Evolutionary conservation across 306 rosid genomes (phyloP).

Genomic region (Ormosia semicastrata): DNA sequence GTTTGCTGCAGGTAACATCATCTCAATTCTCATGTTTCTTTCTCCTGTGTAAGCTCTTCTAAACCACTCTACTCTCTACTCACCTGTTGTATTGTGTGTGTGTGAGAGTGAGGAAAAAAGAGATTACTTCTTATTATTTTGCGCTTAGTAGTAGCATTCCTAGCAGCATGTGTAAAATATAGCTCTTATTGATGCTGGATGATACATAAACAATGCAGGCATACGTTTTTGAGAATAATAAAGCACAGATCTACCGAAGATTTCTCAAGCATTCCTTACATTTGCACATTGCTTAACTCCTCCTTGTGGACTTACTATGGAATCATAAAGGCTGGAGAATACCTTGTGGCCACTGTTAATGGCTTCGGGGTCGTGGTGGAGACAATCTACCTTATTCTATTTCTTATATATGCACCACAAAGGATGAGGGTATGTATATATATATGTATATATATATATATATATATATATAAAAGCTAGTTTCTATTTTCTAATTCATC

Average conservation of each 20-base stretch:
- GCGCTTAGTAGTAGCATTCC: not conserved
- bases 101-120: not conserved
- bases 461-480: not conserved
- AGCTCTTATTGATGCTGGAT: not conserved
- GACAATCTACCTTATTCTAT: constrained; percentile 46
- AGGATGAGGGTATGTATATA: constrained; percentile 35
- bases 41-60: constrained; percentile 59
- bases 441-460: not conserved
- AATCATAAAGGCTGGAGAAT: constrained; percentile 46
- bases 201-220: constrained; percentile 21
- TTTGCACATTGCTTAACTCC: constrained; percentile 62
- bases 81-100: not conserved
- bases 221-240: constrained; percentile 53
- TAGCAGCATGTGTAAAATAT: not conserved
- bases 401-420: constrained; percentile 51
- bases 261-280: constrained; percentile 64
- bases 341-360: constrained; percentile 64
- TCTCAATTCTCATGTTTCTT: constrained; percentile 69
- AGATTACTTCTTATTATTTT: not conserved
- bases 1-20: constrained; percentile 54
- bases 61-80: not conserved
- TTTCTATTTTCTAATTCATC: not conserved
- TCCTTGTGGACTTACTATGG: constrained; percentile 77
- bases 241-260: constrained; percentile 52
- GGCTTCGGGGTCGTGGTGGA: constrained; percentile 62